Evolutionary conservation across 192 early-diverging fungal species (phyloP).

Genomic region (Dissophora globulifera): DNA sequence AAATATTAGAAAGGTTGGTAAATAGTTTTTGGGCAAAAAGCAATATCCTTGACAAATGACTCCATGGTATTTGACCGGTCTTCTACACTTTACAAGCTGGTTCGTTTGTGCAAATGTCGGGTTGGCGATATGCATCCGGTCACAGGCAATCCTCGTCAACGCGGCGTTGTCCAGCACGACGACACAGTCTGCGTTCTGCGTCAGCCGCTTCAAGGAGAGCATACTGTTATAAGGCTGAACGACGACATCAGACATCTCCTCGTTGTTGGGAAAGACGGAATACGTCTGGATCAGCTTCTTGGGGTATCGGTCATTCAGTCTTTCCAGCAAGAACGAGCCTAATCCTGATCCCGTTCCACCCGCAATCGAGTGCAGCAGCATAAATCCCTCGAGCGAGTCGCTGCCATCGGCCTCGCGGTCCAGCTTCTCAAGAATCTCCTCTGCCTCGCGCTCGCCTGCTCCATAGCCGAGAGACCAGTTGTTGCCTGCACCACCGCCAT

Average conservation of each 20-base stretch:
- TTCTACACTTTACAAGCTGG: constrained; percentile 88
- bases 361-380: constrained; percentile 96
- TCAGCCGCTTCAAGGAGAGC: constrained; percentile 90
- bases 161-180: constrained; percentile 98
- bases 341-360: constrained; percentile 98
- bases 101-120: constrained; percentile 97
- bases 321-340: constrained; percentile 92
- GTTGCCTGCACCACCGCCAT: constrained; percentile 97
- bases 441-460: constrained; percentile 86
- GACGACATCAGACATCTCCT: constrained; percentile 93
- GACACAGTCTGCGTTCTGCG: constrained; percentile 94
- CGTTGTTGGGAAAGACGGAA: constrained; percentile 96
- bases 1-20: too few species aligned
- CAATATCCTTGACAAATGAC: too few species aligned
- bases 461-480: constrained; percentile 95
- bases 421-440: constrained; percentile 96
- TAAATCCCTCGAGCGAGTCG: constrained; percentile 97
- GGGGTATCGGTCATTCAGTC: constrained; percentile 93
- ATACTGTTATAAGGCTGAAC: constrained; percentile 99
- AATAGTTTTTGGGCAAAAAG: too few species aligned
- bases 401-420: constrained; percentile 96
- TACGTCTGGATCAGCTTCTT: constrained; percentile 99
- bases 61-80: too few species aligned
- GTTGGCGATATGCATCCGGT: constrained; percentile 91
- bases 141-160: constrained; percentile 89